Base-by-base conservation (phyloP, 345 rosid genomes). In the Citrus maxima region DNA sequence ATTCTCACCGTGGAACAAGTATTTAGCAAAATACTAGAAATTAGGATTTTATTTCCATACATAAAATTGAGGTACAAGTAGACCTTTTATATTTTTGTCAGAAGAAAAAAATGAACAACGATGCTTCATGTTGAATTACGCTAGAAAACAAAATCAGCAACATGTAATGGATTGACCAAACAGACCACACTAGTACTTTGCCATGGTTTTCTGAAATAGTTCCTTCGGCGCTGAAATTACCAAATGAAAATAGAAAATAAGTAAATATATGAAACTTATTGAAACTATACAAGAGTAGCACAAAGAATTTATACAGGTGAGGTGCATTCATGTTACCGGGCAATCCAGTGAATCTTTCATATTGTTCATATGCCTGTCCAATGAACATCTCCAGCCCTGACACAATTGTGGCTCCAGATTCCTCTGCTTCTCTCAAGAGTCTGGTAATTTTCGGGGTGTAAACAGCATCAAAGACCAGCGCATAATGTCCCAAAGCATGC, bases 341-440 rank as follows among this genome's bases (percentile, higher is more conserved):
- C 84, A 91, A 89, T 65, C 93, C 95, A 3, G 98, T 91, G 87
- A 86, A 94, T 67, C 90, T 85, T 82, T 96, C 98, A 75, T 83
- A 96, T 77, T 96, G 98, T 72, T 82, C 89, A 32, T 91, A 96
- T 5, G 99, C 99, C 80, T 96, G 98, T 67, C 98, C 90, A 5
- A 92, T 91, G 87, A 94, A 94, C 98, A 96, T 94, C 86, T 94
- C 98, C 75, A 89, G 66, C 22, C 99, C 97, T 0, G 97, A 84
- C 55, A 93, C 98, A 30, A 81, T 82, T 6, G 78, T 79, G 76
- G 94, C 97, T 82, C 98, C 97, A 6, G 85, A 88, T 82, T 96
- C 97, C 75, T 88, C 86, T 61, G 98, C 95, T 87, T 96, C 98
- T 75, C 88, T 84, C 84, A 96, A 82, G 55, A 96, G 92, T 76